Evolutionary conservation across 2,329 filamentous ascomycete genomes (phyloP).

Genomic region (Cryphonectria radicalis): DNA sequence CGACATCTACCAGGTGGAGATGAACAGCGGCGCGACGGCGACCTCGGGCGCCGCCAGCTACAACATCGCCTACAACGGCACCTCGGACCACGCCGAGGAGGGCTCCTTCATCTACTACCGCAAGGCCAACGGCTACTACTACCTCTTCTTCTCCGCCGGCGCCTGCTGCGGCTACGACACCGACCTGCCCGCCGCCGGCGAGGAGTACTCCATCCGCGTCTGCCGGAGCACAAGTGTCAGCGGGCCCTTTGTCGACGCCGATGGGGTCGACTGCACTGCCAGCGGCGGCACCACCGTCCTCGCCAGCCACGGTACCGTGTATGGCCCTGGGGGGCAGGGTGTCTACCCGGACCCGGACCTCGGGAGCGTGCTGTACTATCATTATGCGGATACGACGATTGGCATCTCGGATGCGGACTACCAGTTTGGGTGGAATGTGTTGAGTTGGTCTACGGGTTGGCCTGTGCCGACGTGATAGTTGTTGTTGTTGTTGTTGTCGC

Average conservation of each 20-base stretch:
- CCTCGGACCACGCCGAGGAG: constrained; percentile 58
- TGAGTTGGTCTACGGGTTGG: constrained; percentile 50
- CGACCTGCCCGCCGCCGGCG: constrained; percentile 54
- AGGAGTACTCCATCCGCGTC: constrained; percentile 70
- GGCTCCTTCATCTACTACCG: constrained; percentile 60
- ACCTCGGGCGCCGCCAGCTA: constrained; percentile 35
- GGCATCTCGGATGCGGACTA: constrained; percentile 54
- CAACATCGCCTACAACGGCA: constrained; percentile 58
- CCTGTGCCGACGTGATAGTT: constrained; percentile 34
- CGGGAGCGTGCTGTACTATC: constrained; percentile 63
- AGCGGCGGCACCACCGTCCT: constrained; percentile 64
- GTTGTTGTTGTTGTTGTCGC: not conserved
- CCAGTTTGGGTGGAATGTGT: constrained; percentile 50
- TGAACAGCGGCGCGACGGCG: constrained; percentile 44
- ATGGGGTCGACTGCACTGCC: constrained; percentile 55
- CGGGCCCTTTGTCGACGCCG: constrained; percentile 60
- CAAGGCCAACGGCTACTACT: constrained; percentile 56
- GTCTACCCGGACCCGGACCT: constrained; percentile 53
- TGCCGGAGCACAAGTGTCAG: constrained; percentile 60
- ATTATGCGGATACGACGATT: constrained; percentile 61
- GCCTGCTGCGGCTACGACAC: constrained; percentile 65
- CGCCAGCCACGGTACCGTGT: constrained; percentile 59
- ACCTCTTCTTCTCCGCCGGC: constrained; percentile 66
- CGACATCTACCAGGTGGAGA: constrained; percentile 63
- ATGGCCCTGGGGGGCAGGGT: constrained; percentile 67